Evolutionary conservation across 1,284 basidiomycete species (phyloP).

Genomic region (Vanrija humicola): DNA sequence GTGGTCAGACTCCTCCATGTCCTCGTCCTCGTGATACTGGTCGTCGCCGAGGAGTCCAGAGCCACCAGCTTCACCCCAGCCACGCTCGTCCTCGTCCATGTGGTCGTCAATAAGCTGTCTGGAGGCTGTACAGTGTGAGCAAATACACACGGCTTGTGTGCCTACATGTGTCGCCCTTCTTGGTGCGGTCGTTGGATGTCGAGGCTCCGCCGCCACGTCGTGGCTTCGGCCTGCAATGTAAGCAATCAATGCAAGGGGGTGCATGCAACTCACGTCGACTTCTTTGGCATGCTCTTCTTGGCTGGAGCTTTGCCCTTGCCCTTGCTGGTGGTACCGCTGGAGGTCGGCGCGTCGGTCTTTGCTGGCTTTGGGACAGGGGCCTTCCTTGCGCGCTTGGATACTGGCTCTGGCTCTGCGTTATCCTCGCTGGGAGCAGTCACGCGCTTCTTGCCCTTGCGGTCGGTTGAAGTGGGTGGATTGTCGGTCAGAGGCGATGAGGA

Average conservation of each 20-base stretch:
- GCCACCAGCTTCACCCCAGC: conserved; percentile 34
- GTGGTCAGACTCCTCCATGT: conserved; percentile 66
- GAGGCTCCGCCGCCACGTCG: conserved; percentile 9
- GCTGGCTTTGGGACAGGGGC: conserved; percentile 5
- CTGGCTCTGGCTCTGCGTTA: conserved; percentile 6
- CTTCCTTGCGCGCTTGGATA: conserved; percentile 17
- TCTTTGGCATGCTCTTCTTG: conserved; percentile 42
- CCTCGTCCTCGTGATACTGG: conserved; percentile 63
- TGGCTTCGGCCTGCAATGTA: conserved; percentile 1
- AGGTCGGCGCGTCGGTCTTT: conserved; percentile 10
- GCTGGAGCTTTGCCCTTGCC: conserved; percentile 29
- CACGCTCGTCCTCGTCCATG: conserved; percentile 57
- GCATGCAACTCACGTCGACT: conserved; percentile 24
- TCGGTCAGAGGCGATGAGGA: conserved; percentile 2
- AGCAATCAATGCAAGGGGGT: neutral
- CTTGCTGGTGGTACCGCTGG: conserved; percentile 11
- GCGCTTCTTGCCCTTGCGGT: conserved; percentile 45
- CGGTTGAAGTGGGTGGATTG: conserved; percentile 6
- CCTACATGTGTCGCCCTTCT: conserved; percentile 40
- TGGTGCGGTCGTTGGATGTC: conserved; percentile 23
- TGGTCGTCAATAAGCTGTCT: conserved; percentile 61
- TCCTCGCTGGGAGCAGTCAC: conserved; percentile 21
- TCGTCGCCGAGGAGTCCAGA: conserved; percentile 25
- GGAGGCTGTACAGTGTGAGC: conserved; percentile 26
- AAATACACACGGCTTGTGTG: neutral